Evolutionary conservation across 208 protist species (phyloP).

Genomic region (Phytomonas serpens): DNA sequence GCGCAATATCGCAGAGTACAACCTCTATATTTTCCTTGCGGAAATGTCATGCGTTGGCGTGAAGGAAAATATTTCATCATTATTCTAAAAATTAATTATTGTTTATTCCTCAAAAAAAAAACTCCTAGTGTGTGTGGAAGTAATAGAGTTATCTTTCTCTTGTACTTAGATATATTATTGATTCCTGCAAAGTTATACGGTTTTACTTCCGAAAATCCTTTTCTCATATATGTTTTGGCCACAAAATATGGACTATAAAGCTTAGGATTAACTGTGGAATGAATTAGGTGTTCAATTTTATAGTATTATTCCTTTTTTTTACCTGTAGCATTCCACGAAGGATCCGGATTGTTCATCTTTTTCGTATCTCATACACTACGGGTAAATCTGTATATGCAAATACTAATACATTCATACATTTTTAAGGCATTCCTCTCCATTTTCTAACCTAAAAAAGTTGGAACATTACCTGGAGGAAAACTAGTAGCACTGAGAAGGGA

Average conservation of each 20-base stretch:
- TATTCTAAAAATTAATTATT: not conserved
- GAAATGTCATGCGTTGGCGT: not conserved
- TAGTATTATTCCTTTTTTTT: not conserved
- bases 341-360: not conserved
- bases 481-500: not conserved
- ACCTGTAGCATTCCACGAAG: not conserved
- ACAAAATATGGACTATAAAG: not conserved
- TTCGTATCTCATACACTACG: not conserved
- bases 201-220: not conserved
- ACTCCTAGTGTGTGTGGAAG: not conserved
- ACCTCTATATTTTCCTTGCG: not conserved
- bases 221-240: not conserved
- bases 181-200: not conserved
- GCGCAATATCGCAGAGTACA: not conserved
- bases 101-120: not conserved
- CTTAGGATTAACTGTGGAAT: not conserved
- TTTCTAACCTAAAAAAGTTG: not conserved
- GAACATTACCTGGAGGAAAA: not conserved
- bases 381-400: not conserved
- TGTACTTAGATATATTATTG: not conserved
- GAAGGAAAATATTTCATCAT: not conserved
- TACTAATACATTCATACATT: not conserved
- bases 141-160: not conserved
- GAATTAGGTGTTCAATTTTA: not conserved
- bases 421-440: not conserved